These are phyloP conservation scores for Penicillium aurantiogriseum DNA, from an alignment of 2,329 filamentous ascomycete species.

Conservation along the genomic window DNA sequence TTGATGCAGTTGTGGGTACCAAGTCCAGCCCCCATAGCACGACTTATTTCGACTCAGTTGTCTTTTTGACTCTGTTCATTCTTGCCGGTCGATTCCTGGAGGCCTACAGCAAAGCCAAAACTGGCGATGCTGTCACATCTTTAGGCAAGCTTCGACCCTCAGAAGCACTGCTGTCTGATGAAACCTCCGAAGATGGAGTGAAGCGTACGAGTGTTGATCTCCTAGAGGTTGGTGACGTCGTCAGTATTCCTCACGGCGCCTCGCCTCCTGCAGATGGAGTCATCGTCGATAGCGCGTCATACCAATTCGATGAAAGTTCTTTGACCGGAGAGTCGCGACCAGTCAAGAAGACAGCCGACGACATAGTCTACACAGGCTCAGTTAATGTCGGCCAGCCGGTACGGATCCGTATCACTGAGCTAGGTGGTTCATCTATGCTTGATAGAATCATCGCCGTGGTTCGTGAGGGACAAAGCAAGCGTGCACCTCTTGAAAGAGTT, in stretches of 20 bases:
- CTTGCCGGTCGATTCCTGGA: constrained; percentile 63
- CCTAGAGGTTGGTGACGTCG: constrained; percentile 70
- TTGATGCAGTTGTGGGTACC: constrained; percentile 44
- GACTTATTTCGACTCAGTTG: constrained; percentile 85
- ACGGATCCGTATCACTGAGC: constrained; percentile 43
- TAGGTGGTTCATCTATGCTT: constrained; percentile 51
- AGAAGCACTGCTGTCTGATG: constrained; percentile 62
- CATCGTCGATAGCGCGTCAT: constrained; percentile 56
- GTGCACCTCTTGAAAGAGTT: constrained; percentile 49
- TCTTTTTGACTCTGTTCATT: constrained; percentile 87
- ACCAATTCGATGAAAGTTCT: constrained; percentile 83
- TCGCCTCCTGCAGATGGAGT: constrained; percentile 82
- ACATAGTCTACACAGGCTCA: constrained; percentile 48
- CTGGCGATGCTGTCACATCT: constrained; percentile 79
- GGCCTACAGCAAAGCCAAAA: constrained; percentile 86
- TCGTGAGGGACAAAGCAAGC: constrained; percentile 50
- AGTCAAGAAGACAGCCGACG: constrained; percentile 43
- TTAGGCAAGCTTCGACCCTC: constrained; percentile 75
- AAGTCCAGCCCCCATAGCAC: constrained; percentile 54
- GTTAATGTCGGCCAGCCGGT: constrained; percentile 50
- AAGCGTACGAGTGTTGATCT: constrained; percentile 62
- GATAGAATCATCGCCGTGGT: constrained; percentile 51
- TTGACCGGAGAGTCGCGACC: constrained; percentile 62
- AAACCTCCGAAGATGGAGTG: constrained; percentile 19
- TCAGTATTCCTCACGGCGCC: constrained; percentile 72